Percentiles rank a stretch among this genome's conserved stretches.
phyloP scores from a whole-genome alignment of 306 rosid genomes.

The Cyclanthera cordifolia region DNA sequence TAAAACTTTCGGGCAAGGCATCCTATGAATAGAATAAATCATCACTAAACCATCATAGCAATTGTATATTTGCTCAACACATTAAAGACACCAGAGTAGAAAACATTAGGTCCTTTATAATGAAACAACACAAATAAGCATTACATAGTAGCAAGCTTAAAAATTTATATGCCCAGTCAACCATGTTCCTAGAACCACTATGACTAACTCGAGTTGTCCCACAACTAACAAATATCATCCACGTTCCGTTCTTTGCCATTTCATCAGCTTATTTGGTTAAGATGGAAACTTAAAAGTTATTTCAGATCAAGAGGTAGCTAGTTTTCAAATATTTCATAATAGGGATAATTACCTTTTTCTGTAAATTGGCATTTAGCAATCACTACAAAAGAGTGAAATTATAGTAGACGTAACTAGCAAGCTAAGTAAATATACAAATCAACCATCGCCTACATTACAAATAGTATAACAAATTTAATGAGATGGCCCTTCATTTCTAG shows the following conservation, averaged over 20 bases:
- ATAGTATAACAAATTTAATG: too few relatives aligned
- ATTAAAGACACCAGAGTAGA: neutral
- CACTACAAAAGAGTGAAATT: too few relatives aligned
- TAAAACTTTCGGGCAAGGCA: conserved; percentile 51
- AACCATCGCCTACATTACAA: too few relatives aligned
- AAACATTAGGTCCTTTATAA: conserved; percentile 1
- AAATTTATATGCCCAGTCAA: neutral
- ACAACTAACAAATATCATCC: neutral
- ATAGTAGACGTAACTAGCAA: too few relatives aligned
- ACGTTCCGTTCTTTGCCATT: neutral
- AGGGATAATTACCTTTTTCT: too few relatives aligned
- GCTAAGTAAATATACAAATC: too few relatives aligned
- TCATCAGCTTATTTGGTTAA: neutral
- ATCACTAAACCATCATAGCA: neutral
- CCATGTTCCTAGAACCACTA: neutral
- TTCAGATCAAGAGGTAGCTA: neutral
- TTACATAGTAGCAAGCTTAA: neutral
- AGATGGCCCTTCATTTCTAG: too few relatives aligned
- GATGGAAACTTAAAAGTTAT: neutral
- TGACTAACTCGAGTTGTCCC: neutral
- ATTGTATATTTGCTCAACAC: neutral
- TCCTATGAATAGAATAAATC: conserved; percentile 33
- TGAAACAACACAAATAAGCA: neutral
- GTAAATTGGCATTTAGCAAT: too few relatives aligned
- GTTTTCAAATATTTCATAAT: neutral